Base-by-base conservation (phyloP, 2,329 filamentous ascomycete species). In the Trichophyton rubrum region DNA sequence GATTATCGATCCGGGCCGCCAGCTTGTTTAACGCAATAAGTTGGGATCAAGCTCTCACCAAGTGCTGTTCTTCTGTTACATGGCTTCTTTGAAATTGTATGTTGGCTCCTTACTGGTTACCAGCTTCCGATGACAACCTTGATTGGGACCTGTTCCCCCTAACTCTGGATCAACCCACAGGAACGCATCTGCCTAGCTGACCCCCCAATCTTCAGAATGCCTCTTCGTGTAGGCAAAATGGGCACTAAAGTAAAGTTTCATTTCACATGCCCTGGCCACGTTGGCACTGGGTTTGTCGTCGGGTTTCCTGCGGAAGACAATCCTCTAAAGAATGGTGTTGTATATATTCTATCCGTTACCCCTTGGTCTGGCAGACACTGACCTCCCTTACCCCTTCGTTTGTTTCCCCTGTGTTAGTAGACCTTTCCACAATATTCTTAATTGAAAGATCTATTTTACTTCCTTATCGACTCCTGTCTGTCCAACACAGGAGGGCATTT, bases 191-290 rank as follows among this genome's bases (percentile, higher is more conserved):
- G 27, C 51, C 51, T 55, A 38, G 51, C 51, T 51, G 51, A 55
- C 51, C n/a, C 27, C n/a, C 30, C 24, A 27, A 20, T 30, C 30
- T n/a, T n/a, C 17, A 22, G 17, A 22, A n/a, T 53, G 47, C 15
- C 27, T 7, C 15, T 30, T 17, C 9, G 13, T 15, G n/a, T n/a
- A 15, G 27, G 15, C 27, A 55, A 15, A 17, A 55, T 55, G 51
- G 27, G 7, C 1, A 15, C 51, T 35, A 9, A 35, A 27, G 51
- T 55, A 17, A 35, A 27, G 51, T 55, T 55, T 27, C 51, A 55
- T 55, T 55, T 55, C 51, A 55, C 51, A 55, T 55, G 51, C n/a
- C 30, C 27, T 20, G 33, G 27, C 27, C 51, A 55, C 51, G 51
- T 35, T 55, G 27, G 27, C n/a, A 15, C 13, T 35, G 30, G 27